Percentiles rank a stretch among this genome's conserved stretches.
These are phyloP conservation scores for Paraconiothyrium brasiliense DNA, from an alignment of 2,329 filamentous ascomycete genomes.

Conservation along the genomic window DNA sequence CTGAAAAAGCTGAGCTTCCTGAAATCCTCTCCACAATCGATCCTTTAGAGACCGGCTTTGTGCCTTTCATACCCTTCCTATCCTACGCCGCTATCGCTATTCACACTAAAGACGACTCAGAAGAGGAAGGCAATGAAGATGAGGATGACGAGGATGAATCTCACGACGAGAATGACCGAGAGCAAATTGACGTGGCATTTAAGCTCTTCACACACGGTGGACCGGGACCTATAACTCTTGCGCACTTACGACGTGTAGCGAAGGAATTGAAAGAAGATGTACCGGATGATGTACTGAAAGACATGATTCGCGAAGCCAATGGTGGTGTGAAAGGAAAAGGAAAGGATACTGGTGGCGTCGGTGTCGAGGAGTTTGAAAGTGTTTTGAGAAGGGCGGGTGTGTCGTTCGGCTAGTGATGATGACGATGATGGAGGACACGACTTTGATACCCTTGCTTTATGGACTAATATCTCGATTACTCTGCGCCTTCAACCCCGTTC, in stretches of 20 bases:
- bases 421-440: background rate
- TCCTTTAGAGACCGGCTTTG: slow-evolving; percentile 79
- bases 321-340: slow-evolving; percentile 69
- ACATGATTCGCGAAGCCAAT: slow-evolving; percentile 97
- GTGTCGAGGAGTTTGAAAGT: slow-evolving; percentile 80
- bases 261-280: slow-evolving; percentile 84
- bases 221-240: slow-evolving; percentile 76
- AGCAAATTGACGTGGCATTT: slow-evolving; percentile 85
- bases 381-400: slow-evolving; percentile 87
- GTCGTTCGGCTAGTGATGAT: slow-evolving; percentile 67
- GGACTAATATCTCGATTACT: background rate
- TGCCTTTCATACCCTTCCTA: slow-evolving; percentile 82
- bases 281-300: slow-evolving; percentile 81
- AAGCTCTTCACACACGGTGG: slow-evolving; percentile 73
- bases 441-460: slow-evolving; percentile 12
- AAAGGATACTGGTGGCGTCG: slow-evolving; percentile 71
- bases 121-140: slow-evolving; percentile 47
- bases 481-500: background rate
- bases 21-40: slow-evolving; percentile 85
- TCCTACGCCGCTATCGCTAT: slow-evolving; percentile 89
- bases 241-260: slow-evolving; percentile 80
- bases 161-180: slow-evolving; percentile 52
- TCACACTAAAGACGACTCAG: slow-evolving; percentile 55
- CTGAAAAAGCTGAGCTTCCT: slow-evolving; percentile 72
- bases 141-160: slow-evolving; percentile 56